A percentile compares a stretch with the other conserved stretches of the same genome.
These are phyloP conservation scores for Pyricularia sp. DNA, from an alignment of 2,329 filamentous ascomycete genomes.

Conservation along the genomic window DNA sequence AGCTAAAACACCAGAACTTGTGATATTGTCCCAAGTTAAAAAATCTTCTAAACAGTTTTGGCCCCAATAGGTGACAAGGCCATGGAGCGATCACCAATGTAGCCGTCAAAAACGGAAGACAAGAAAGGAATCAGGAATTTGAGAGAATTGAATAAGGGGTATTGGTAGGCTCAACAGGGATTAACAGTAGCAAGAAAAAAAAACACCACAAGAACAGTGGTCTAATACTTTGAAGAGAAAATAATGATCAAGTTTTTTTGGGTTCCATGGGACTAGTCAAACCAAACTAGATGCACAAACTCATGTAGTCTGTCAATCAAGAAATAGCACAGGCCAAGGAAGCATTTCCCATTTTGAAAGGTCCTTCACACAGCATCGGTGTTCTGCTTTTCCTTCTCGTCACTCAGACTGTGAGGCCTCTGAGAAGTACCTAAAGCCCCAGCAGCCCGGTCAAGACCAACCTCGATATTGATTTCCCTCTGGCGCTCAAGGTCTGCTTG, in stretches of 20 bases:
- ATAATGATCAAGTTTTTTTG: background rate
- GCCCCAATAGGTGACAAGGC: background rate
- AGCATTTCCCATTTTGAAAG: background rate
- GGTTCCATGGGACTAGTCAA: background rate
- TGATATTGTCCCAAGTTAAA: background rate
- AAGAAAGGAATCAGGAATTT: background rate
- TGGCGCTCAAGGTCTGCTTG: slow-evolving; percentile 60
- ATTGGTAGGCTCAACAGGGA: background rate
- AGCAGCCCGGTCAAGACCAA: slow-evolving; percentile 38
- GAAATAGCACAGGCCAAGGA: background rate
- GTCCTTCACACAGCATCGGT: background rate
- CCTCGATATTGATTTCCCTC: slow-evolving; percentile 62
- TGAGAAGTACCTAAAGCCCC: background rate
- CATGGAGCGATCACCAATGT: background rate
- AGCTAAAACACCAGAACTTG: background rate
- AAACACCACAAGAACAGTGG: background rate
- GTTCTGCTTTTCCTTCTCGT: background rate
- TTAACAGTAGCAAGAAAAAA: background rate
- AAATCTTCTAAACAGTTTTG: background rate
- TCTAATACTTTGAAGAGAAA: background rate
- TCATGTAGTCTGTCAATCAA: background rate
- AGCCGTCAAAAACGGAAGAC: background rate
- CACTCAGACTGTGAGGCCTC: background rate
- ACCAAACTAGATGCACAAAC: background rate
- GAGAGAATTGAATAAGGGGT: background rate